Percentiles rank a stretch among this genome's conserved stretches.
Evolutionary conservation across 495 filamentous ascomycete species (phyloP).

Genomic region (Daldinia childiae): DNA sequence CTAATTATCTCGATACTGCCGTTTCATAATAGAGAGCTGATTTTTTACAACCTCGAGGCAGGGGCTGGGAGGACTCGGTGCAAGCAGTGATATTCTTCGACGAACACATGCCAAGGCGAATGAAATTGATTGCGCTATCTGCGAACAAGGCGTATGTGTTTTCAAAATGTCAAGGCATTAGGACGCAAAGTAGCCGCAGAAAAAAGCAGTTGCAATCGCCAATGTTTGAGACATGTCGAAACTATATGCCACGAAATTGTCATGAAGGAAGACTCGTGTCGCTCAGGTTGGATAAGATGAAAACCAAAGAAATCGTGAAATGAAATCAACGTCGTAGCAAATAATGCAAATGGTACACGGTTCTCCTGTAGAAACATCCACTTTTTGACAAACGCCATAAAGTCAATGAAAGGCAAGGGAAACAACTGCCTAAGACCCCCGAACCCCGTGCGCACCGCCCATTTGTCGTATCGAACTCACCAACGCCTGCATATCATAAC

Average conservation of each 20-base stretch:
- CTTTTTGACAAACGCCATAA: conserved; percentile 31
- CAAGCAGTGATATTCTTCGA: conserved; percentile 29
- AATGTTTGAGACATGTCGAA: conserved; percentile 19
- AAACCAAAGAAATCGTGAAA: conserved; percentile 34
- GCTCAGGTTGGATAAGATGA: conserved; percentile 17
- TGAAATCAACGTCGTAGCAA: conserved; percentile 39
- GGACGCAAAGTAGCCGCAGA: conserved; percentile 24
- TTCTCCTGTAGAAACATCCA: conserved; percentile 25
- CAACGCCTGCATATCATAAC: conserved; percentile 38
- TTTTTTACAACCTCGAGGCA: background rate
- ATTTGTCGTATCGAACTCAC: conserved; percentile 33
- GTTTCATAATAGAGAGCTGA: background rate
- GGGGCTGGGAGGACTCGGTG: conserved; percentile 5
- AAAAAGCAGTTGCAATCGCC: conserved; percentile 24
- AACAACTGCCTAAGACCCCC: conserved; percentile 29
- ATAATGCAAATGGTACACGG: conserved; percentile 39
- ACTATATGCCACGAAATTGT: conserved; percentile 28
- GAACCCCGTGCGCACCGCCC: conserved; percentile 26
- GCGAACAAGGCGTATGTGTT: conserved; percentile 19
- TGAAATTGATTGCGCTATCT: conserved; percentile 16
- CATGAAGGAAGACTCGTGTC: conserved; percentile 12
- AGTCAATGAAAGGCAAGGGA: conserved; percentile 25
- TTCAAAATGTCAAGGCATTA: conserved; percentile 29
- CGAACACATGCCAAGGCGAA: conserved; percentile 32
- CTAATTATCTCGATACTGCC: background rate